Evolutionary conservation across 371 early-diverging fungal genomes (phyloP), one percentile per base, ranked within the genome.

Genomic region (Mortierella sp.): DNA sequence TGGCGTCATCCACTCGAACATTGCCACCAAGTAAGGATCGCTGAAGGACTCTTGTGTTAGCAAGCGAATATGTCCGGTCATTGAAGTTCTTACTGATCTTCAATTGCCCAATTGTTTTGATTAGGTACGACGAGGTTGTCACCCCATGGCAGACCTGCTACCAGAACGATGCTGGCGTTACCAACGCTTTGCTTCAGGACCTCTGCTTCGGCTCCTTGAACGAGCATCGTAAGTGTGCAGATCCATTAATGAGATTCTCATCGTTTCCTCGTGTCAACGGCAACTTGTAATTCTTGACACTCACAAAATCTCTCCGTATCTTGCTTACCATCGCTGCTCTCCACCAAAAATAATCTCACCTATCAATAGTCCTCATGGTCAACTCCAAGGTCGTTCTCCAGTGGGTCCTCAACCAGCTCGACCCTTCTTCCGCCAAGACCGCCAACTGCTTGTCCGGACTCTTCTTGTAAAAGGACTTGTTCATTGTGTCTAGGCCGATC

Each of bases 321-420:
- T n/a, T 57, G n/a, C n/a, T n/a, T n/a, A n/a, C n/a, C n/a, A n/a
- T n/a, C n/a, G n/a, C n/a, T n/a, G n/a, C n/a, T n/a, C n/a, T n/a
- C n/a, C n/a, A n/a, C n/a, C n/a, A n/a, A n/a, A n/a, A n/a, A n/a
- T n/a, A n/a, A 17, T 17, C 25, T 25, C 48, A 19, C 25, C 6
- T 24, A 6, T 6, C 45, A 47, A 19, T 14, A 44, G 53, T 71
- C n/a, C 40, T 49, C 24, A 71, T 71, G 61, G 49, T 65, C 54
- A 59, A 60, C 48, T 60, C 71, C 31, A 57, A 51, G 39, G 67
- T 73, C 25, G 67, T 63, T 0, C 60, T 67, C 27, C 73, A 61
- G 25, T 73, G 57, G 27, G 57, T 73, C 34, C 55, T 72, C 41
- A 72, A 72, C 46, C 72, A 72, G 50, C 54, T 72, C 37, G 66